Conservation (phyloP, 768 basidiomycete species). For the Phanerochaete sordida region DNA sequence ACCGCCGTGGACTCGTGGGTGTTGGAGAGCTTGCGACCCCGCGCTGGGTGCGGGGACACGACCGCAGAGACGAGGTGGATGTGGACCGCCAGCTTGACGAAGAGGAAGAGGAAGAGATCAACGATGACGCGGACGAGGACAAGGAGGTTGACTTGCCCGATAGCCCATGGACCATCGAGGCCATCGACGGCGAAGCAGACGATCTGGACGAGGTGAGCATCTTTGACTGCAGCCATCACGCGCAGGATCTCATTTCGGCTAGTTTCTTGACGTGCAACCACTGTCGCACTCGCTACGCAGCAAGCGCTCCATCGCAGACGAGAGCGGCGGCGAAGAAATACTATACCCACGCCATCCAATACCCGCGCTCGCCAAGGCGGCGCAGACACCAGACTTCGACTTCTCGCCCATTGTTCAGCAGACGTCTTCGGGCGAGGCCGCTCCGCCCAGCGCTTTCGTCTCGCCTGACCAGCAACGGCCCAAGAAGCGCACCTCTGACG, state of each 20-base stretch:
- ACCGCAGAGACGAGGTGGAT: constrained; percentile 32
- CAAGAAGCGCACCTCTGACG: constrained; percentile 76
- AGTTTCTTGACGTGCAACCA: constrained; percentile 44
- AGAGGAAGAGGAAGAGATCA: constrained; percentile 24
- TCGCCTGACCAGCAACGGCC: constrained; percentile 52
- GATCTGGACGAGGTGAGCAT: constrained; percentile 62
- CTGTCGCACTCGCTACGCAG: constrained; percentile 50
- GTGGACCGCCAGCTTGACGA: constrained; percentile 32
- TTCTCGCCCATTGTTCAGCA: constrained; percentile 24
- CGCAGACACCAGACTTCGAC: background rate
- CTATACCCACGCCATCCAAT: constrained; percentile 64
- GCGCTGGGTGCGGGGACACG: constrained; percentile 66
- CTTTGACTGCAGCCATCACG: background rate
- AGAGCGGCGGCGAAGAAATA: constrained; percentile 90
- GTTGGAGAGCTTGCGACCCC: constrained; percentile 98
- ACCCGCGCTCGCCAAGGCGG: background rate
- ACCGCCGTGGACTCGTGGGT: constrained; percentile 85
- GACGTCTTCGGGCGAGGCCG: constrained; percentile 20
- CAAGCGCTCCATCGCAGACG: constrained; percentile 68
- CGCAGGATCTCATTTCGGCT: constrained; percentile 1
- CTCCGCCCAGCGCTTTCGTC: constrained; percentile 63
- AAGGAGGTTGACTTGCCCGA: constrained; percentile 53
- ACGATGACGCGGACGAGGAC: constrained; percentile 17
- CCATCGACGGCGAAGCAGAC: constrained; percentile 74
- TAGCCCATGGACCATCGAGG: constrained; percentile 88